Evolutionary conservation across 441 rosid genomes (phyloP), one percentile per base, ranked within the genome.

Genomic region (California macrophylla): DNA sequence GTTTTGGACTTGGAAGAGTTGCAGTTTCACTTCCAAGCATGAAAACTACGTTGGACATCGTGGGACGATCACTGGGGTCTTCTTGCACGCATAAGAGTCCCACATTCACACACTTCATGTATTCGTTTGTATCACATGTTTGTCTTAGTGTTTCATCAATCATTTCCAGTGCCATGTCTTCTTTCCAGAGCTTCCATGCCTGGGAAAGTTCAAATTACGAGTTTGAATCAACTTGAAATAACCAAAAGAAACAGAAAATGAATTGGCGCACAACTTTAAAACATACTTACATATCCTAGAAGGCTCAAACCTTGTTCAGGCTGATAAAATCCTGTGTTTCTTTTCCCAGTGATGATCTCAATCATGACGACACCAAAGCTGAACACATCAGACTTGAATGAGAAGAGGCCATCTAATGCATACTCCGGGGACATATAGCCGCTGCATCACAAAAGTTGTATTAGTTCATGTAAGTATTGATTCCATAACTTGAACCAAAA

Each of bases 391-490:
- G 92, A 87, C 71, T 87, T 89, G 76, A 82, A 67, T 1, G 92
- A 89, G 78, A 89, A 87, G 0, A 81, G 70, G 0, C 95, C 95
- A 8, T 86, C 89, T 69, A 84, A 40, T 23, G 92, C 92, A 72
- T 85, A 89, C 66, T 87, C 92, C 0, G 90, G 95, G 25, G 92
- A 77, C 81, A 89, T 87, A 76, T 85, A 87, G 16, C 95, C 90
- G 47, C 90, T 89, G 79, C 78, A 73, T 69, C 8, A 16, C 4
- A 56, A 3, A 24, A 25, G 12, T 60, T 26, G 29, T 25, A 60
- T 36, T 13, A 52, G 61, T 52, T 52, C 61, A 52, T 20, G 61
- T 9, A 52, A 52, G 24, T 20, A 23, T 52, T 52, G 13, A 13
- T n/a, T 40, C 15, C 47, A 40, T 40, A 40, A 50, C 58, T 16